Evolutionary conservation across 1,139 yeast species (phyloP), one percentile per base, ranked within the genome.

Genomic region (Taiozyma sp.): DNA sequence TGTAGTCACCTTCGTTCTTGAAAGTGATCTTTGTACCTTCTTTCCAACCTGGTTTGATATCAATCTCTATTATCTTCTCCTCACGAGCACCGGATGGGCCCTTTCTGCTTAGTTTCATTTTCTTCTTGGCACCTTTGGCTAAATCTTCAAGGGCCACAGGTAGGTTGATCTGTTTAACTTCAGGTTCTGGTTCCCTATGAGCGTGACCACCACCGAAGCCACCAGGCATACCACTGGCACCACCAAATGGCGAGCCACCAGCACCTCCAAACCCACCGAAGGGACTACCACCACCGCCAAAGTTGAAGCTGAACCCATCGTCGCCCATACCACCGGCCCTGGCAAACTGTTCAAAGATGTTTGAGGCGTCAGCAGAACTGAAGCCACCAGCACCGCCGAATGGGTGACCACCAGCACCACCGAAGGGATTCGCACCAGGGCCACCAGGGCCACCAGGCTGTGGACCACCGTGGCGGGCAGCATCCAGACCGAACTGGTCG

Each of bases 11-110:
- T 68, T 89, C 92, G 64, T 87, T 87, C 55, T 90, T 80, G 70
- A 84, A 93, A 41, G 95, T 89, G 62, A 93, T 76, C 70, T 93
- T 93, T 29, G 99, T 93, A 54, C 99, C 99, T 6, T 96, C 89
- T 70, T 93, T 93, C 98, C 99, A 93, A 51, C 99, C 99, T 2
- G 97, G 95, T 70, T 83, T 90, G 65, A 95, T 73, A 56, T 79
- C 78, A 52, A 93, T 81, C 62, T 84, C 89, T 61, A 93, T 75
- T 51, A 92, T 83, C 64, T 84, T 86, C 60, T 87, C 87, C 65
- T 92, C 97, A 53, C 75, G 78, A 34, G 70, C 63, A 38, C 96
- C 97, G 58, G 68, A 71, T 30, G 77, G 71, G 40, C 87, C 87
- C 70, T 83, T 89, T 70, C 98, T 82, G 68, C 83, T 87, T 59